Evolutionary conservation across 441 rosid species (phyloP).

Genomic region (Theobroma grandiflorum): DNA sequence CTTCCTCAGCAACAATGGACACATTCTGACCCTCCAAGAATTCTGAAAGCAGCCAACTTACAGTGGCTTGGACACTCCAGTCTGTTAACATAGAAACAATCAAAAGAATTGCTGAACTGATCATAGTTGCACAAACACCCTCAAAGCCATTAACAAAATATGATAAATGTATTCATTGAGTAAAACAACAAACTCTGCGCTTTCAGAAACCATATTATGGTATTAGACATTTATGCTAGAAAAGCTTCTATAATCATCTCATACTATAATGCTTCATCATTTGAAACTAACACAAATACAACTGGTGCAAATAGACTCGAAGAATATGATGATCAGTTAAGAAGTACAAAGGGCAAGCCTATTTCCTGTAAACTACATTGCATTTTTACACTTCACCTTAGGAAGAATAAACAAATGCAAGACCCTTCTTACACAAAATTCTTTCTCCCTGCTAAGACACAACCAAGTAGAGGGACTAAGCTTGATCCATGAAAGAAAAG

Average conservation of each 20-base stretch:
- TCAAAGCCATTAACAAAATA: not conserved
- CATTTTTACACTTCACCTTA: not conserved
- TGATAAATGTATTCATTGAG: not conserved
- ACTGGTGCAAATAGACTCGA: not conserved
- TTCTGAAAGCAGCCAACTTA: conserved; percentile 81
- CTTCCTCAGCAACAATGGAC: conserved; percentile 90
- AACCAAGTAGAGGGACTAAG: not conserved
- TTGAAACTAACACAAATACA: not conserved
- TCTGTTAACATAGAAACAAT: conserved; percentile 45
- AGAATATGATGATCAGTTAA: not conserved
- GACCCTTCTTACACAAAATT: not conserved
- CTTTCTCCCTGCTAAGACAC: not conserved
- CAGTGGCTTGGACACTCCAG: conserved; percentile 93
- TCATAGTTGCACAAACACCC: not conserved
- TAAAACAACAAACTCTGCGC: not conserved
- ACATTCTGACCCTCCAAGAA: conserved; percentile 57
- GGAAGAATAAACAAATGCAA: not conserved
- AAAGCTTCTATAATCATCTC: not conserved
- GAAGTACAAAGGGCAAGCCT: not conserved
- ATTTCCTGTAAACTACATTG: not conserved
- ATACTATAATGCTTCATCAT: not conserved
- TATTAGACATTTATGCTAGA: not conserved
- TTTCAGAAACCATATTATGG: not conserved
- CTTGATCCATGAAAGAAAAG: not conserved
- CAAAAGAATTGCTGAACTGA: conserved; percentile 17